A percentile compares a stretch with the other conserved stretches of the same genome.
Conservation (phyloP, 495 filamentous ascomycete genomes). For the Chlorociboria aeruginascens region DNA sequence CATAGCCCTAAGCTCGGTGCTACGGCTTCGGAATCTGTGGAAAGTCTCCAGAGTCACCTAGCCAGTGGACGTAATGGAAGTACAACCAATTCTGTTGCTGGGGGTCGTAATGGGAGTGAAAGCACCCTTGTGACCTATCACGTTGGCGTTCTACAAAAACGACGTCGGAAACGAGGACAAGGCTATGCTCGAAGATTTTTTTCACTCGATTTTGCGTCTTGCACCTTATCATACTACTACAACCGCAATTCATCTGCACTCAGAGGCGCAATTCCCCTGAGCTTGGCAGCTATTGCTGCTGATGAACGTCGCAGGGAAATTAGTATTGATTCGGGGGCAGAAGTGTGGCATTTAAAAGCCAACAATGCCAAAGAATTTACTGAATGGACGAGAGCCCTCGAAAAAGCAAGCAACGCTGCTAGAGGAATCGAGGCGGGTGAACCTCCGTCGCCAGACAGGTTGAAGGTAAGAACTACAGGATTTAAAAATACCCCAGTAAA, state of each 20-base stretch:
- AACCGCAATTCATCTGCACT: constrained; percentile 83
- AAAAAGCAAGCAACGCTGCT: constrained; percentile 55
- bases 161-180: constrained; percentile 83
- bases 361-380: constrained; percentile 70
- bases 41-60: constrained; percentile 43
- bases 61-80: constrained; percentile 5
- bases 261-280: constrained; percentile 83
- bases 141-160: constrained; percentile 75
- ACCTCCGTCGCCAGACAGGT: constrained; percentile 5
- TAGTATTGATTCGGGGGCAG: constrained; percentile 90
- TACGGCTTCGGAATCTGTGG: constrained; percentile 34
- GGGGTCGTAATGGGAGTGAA: constrained; percentile 10
- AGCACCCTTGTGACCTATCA: constrained; percentile 40
- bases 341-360: constrained; percentile 93
- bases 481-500: background rate
- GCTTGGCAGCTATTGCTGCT: constrained; percentile 78
- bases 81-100: constrained; percentile 13
- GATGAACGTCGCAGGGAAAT: constrained; percentile 82
- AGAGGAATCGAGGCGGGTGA: constrained; percentile 21
- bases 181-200: constrained; percentile 90
- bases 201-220: constrained; percentile 82
- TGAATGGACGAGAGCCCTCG: constrained; percentile 76
- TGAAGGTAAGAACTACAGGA: constrained; percentile 7
- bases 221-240: constrained; percentile 90
- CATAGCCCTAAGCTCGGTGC: constrained; percentile 28